Evolutionary conservation across 371 early-diverging fungal species (phyloP), one percentile per base, ranked within the genome.

Genomic region (Capillidium heterosporum): DNA sequence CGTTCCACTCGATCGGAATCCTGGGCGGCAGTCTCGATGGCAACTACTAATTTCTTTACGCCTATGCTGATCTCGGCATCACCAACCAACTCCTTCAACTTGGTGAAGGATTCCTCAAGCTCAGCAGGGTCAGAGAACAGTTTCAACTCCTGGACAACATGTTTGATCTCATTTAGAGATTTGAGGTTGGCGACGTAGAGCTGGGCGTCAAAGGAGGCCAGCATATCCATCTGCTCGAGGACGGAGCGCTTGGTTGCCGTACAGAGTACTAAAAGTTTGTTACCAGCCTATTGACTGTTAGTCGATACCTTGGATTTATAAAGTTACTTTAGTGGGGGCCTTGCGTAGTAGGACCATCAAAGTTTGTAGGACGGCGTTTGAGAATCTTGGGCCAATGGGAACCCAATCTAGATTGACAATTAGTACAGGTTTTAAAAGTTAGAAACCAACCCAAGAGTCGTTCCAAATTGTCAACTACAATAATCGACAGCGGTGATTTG

Each of bases 401-500:
- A 97, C 98, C 81, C 89, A 99, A 58, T 99, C 99, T 75, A 74
- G 8, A 56, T 21, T 35, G 28, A 32, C 23, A 60, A 55, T 15
- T 32, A 26, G 3, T 23, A 41, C 32, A 51, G 23, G 26, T 11
- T 44, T 19, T 19, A 48, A 46, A 23, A 48, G 8, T 19, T 24
- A 56, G 0, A 8, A 15, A 60, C 61, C 55, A 66, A 81, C 82
- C 82, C 24, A 95, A 68, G 4, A 99, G 68, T 32, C 94, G 80
- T 71, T 99, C 99, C 50, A 99, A 85, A 50, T 92, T 82, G 67
- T 99, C 99, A 56, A 99, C 75, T 19, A 99, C 93, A 60, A 99
- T 87, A 23, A 95, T 80, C 67, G 95, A 89, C 50, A 87, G 67
- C 13, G 95, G 90, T 13, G 97, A 96, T 66, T 95, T 95, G 78